These are phyloP conservation scores for Sindora glabra DNA, from an alignment of 306 rosid genomes.

Conservation along the genomic window DNA sequence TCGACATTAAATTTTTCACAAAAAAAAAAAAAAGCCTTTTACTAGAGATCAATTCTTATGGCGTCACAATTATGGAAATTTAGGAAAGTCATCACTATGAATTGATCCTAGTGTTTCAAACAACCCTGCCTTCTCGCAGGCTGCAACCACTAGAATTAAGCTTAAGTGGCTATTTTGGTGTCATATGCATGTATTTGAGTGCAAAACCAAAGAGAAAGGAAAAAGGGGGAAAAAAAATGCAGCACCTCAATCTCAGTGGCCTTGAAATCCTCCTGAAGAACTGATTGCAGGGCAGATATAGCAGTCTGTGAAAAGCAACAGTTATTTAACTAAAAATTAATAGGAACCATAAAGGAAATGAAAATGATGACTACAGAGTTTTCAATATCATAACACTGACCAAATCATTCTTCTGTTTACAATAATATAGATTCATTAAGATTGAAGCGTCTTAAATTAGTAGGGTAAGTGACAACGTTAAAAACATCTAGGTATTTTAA, in stretches of 20 bases:
- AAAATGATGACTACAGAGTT: background rate
- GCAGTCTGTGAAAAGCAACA: slow-evolving; percentile 59
- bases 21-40: background rate
- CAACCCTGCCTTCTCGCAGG: no score
- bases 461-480: no score
- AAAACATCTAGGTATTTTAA: no score
- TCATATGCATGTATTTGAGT: background rate
- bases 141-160: no score
- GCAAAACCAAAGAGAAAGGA: background rate
- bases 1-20: background rate
- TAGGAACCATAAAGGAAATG: background rate
- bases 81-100: no score
- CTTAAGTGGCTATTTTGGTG: no score
- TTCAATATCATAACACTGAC: background rate
- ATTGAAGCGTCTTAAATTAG: background rate
- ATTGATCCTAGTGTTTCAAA: no score
- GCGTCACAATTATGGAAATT: background rate
- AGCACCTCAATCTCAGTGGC: slow-evolving; percentile 96
- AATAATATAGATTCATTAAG: background rate
- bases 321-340: background rate
- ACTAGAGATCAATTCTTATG: background rate
- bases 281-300: slow-evolving; percentile 94
- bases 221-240: background rate
- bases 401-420: background rate
- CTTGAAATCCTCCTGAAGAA: slow-evolving; percentile 97